Conservation (phyloP, 352 stramenopile species). For the Globisporangium acanthophoron region DNA sequence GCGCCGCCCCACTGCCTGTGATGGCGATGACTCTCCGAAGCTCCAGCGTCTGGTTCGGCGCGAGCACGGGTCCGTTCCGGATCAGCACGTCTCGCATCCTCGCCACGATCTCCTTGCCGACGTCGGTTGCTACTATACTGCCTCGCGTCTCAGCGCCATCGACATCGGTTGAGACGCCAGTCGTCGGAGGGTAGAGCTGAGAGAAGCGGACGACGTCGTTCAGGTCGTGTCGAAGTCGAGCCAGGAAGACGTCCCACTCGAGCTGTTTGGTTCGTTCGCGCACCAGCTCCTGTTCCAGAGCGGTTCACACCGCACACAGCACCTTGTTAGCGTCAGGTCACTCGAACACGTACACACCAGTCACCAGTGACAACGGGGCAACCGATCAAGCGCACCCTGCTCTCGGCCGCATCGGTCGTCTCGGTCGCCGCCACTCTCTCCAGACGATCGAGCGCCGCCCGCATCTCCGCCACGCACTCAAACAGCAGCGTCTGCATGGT, state of each 20-base stretch:
- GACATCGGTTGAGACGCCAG: neutral
- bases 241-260: slow-evolving; percentile 30
- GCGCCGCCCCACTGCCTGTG: neutral
- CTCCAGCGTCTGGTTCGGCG: slow-evolving; percentile 10
- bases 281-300: neutral
- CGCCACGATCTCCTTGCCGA: neutral
- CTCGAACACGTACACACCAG: neutral
- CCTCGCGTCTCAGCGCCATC: neutral
- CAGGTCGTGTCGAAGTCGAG: slow-evolving; percentile 29
- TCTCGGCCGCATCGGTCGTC: slow-evolving; percentile 25
- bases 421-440: slow-evolving; percentile 18
- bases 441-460: slow-evolving; percentile 29
- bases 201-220: slow-evolving; percentile 12
- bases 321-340: neutral
- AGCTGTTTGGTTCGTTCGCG: slow-evolving; percentile 13
- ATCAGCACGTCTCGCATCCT: slow-evolving; percentile 17
- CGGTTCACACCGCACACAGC: neutral
- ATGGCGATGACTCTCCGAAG: slow-evolving; percentile 20
- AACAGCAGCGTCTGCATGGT: slow-evolving; percentile 24
- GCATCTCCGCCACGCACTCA: slow-evolving; percentile 37
- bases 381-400: slow-evolving; percentile 22
- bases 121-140: neutral
- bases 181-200: slow-evolving; percentile 14
- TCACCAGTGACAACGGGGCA: neutral
- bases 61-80: slow-evolving; percentile 22